These are phyloP conservation scores for Skeletonema menzelii DNA, from an alignment of 108 stramenopile genomes.

Conservation along the genomic window DNA sequence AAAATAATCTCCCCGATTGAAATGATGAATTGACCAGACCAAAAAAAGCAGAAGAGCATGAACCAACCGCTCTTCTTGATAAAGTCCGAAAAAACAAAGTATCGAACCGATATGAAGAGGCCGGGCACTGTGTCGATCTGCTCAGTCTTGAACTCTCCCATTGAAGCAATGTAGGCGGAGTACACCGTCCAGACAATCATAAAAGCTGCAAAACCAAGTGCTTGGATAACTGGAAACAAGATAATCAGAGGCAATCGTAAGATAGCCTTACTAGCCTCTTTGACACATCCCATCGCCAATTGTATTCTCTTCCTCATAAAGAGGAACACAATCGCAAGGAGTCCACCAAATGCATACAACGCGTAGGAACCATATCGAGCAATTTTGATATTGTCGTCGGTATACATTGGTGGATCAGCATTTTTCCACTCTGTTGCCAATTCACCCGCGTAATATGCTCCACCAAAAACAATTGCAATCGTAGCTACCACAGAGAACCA, in stretches of 20 bases:
- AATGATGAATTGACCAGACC: slow-evolving; percentile 92
- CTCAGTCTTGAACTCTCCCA: slow-evolving; percentile 61
- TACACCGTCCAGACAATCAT: slow-evolving; percentile 64
- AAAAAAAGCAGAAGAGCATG: slow-evolving; percentile 91
- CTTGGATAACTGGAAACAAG: slow-evolving; percentile 80
- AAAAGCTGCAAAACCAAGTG: slow-evolving; percentile 61
- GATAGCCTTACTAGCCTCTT: slow-evolving; percentile 82
- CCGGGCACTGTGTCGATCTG: not conserved
- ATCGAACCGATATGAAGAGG: slow-evolving; percentile 29
- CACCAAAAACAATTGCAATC: slow-evolving; percentile 59
- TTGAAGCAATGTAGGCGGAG: slow-evolving; percentile 68
- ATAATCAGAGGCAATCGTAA: slow-evolving; percentile 76
- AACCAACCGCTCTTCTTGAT: slow-evolving; percentile 67
- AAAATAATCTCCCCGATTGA: slow-evolving; percentile 91
- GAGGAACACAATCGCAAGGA: slow-evolving; percentile 65
- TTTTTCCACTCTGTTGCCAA: slow-evolving; percentile 57
- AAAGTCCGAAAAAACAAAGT: slow-evolving; percentile 57
- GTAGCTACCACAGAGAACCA: slow-evolving; percentile 80
- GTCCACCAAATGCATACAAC: slow-evolving; percentile 55
- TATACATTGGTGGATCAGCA: slow-evolving; percentile 42
- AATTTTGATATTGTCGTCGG: slow-evolving; percentile 49
- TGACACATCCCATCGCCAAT: slow-evolving; percentile 86
- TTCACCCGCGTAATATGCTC: slow-evolving; percentile 55
- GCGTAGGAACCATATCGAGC: slow-evolving; percentile 54
- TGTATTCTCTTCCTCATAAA: slow-evolving; percentile 86